Base-by-base conservation (phyloP, 176 grass and related monocot species). In the Chrysopogon serrulatus region DNA sequence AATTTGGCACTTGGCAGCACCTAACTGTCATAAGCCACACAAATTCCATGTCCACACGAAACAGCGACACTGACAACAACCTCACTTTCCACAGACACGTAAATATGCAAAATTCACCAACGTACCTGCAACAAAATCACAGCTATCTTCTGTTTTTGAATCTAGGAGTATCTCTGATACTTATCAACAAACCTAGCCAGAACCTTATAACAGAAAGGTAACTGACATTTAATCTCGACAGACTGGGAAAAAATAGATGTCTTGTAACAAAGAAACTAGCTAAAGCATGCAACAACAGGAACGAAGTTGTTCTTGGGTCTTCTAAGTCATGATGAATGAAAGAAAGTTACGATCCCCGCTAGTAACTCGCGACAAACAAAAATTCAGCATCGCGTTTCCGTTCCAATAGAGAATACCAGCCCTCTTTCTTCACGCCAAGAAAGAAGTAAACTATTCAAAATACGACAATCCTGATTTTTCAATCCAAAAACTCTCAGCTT, bases 71-170 rank as follows among this genome's bases (percentile, higher is more conserved):
- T 1, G 18, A 70, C 62, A 78, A 66, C 63, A 73, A 78, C 73
- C 54, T 78, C 56, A 47, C 66, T 86, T 90, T 90, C 82, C 44
- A 31, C 37, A 4, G 65, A 28, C n/a, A 30, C 42, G 27, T 28
- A 45, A 83, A 43, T 73, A 79, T 48, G 66, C 57, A 71, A 27
- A 72, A 6, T 64, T 11, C 1, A 23, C 41, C 75, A 59, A n/a
- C 8, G 1, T 34, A 61, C 6, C 56, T 37, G 26, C 57, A 45
- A 17, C 9, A 10, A 72, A 60, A 90, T 56, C 67, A 68, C 21
- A 32, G 32, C 10, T 32, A 47, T 39, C 79, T 53, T 33, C 17
- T 82, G 66, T 54, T 78, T 43, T 19, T 82, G 27, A 61, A 82
- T 40, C 79, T 16, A n/a, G n/a, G n/a, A n/a, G n/a, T n/a, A 23